These are phyloP conservation scores for Rubia yunnanensis DNA, from an alignment of 257 asterid species.

Conservation along the genomic window DNA sequence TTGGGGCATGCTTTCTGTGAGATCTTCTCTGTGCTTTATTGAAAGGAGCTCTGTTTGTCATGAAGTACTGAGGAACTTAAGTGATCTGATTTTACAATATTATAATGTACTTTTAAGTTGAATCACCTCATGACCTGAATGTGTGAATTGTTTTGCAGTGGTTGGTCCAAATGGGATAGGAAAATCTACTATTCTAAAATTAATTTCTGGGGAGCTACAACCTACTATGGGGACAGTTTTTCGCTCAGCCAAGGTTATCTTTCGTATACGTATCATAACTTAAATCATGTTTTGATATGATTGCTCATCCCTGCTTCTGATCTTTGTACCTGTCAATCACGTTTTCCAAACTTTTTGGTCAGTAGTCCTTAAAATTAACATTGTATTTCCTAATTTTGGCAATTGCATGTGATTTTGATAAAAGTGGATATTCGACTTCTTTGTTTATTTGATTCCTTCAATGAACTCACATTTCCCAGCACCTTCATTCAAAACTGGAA, in stretches of 20 bases:
- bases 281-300: slow-evolving; percentile 15
- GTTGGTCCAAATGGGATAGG: slow-evolving; percentile 99
- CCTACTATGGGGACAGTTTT: slow-evolving; percentile 96
- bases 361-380: background rate
- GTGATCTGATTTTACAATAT: background rate
- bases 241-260: slow-evolving; percentile 91
- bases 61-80: background rate
- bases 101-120: background rate
- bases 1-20: background rate
- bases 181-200: slow-evolving; percentile 88
- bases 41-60: background rate
- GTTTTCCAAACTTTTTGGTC: background rate
- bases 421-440: background rate
- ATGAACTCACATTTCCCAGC: background rate
- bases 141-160: slow-evolving; percentile 46
- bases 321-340: background rate
- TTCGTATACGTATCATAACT: background rate
- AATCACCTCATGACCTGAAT: background rate
- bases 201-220: slow-evolving; percentile 95
- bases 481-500: background rate
- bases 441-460: background rate
- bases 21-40: slow-evolving; percentile 2
- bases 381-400: background rate
- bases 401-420: background rate
- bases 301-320: background rate